These are phyloP conservation scores for Exophiala phaeomuriformis DNA, from an alignment of 2,329 filamentous ascomycete genomes.

Conservation along the genomic window DNA sequence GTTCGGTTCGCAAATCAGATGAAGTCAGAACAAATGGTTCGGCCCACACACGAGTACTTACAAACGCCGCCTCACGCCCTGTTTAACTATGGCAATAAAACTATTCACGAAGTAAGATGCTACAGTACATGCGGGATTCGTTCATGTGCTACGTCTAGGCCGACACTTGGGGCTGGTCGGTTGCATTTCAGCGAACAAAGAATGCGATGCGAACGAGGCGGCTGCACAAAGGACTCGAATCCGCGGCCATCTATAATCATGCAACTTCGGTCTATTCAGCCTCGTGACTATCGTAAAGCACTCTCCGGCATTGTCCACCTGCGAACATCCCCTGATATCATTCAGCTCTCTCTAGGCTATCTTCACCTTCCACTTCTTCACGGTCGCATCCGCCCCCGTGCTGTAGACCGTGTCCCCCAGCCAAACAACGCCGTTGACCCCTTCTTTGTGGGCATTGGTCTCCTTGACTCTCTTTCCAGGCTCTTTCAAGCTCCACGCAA, in stretches of 20 bases:
- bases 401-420: constrained; percentile 63
- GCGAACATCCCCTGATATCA: constrained; percentile 1
- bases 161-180: no score
- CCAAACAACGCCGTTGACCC: constrained; percentile 83
- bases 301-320: background rate
- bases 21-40: background rate
- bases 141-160: no score
- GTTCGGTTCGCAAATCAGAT: background rate
- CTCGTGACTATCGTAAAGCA: no score
- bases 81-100: no score
- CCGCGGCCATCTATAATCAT: no score
- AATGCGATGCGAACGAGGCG: no score
- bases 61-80: no score
- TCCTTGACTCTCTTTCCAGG: constrained; percentile 80
- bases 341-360: constrained; percentile 32
- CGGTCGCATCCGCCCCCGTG: constrained; percentile 75
- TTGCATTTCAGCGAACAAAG: no score
- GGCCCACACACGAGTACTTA: background rate
- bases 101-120: no score
- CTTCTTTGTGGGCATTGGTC: constrained; percentile 89
- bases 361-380: constrained; percentile 75
- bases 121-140: no score
- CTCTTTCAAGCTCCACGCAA: constrained; percentile 79
- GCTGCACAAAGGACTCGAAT: no score
- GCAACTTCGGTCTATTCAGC: no score